Evolutionary conservation across 2,329 filamentous ascomycete species (phyloP).

Genomic region (Cercospora beticola): DNA sequence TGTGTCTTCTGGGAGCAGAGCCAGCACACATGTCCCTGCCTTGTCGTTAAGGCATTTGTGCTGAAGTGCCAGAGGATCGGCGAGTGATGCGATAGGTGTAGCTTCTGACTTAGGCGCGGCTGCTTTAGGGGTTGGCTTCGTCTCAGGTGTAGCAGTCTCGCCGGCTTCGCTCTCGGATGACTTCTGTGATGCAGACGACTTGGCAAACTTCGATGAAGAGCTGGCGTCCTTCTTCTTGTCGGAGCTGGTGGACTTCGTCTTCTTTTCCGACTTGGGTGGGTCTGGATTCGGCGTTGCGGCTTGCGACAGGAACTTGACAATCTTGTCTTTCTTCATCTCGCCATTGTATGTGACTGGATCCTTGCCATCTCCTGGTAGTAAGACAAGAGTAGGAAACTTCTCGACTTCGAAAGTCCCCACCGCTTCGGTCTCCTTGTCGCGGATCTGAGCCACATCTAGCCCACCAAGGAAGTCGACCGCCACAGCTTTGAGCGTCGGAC

Average conservation of each 20-base stretch:
- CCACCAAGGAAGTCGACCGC: slow-evolving; percentile 87
- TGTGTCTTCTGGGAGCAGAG: slow-evolving; percentile 60
- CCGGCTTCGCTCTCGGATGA: slow-evolving; percentile 50
- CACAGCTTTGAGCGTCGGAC: slow-evolving; percentile 75
- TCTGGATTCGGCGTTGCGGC: slow-evolving; percentile 77
- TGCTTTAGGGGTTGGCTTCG: slow-evolving; percentile 52
- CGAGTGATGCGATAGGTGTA: slow-evolving; percentile 65
- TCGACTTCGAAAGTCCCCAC: slow-evolving; percentile 73
- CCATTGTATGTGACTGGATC: slow-evolving; percentile 74
- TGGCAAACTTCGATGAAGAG: slow-evolving; percentile 51
- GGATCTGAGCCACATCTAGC: slow-evolving; percentile 77
- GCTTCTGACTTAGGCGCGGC: slow-evolving; percentile 49
- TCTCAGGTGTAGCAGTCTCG: slow-evolving; percentile 50
- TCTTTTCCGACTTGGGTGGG: slow-evolving; percentile 55
- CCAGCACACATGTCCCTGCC: slow-evolving; percentile 80
- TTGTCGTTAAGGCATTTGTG: slow-evolving; percentile 72
- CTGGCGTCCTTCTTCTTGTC: slow-evolving; percentile 48
- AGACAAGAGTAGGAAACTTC: slow-evolving; percentile 76
- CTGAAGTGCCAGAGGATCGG: slow-evolving; percentile 62
- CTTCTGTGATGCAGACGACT: slow-evolving; percentile 53
- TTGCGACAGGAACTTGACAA: slow-evolving; percentile 80
- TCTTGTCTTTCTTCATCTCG: slow-evolving; percentile 78
- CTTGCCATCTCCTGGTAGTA: slow-evolving; percentile 70
- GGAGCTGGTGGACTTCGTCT: slow-evolving; percentile 47
- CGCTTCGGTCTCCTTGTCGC: slow-evolving; percentile 72